phyloP scores from a whole-genome alignment of 2,329 filamentous ascomycete species.

The Penicillium sp. region DNA sequence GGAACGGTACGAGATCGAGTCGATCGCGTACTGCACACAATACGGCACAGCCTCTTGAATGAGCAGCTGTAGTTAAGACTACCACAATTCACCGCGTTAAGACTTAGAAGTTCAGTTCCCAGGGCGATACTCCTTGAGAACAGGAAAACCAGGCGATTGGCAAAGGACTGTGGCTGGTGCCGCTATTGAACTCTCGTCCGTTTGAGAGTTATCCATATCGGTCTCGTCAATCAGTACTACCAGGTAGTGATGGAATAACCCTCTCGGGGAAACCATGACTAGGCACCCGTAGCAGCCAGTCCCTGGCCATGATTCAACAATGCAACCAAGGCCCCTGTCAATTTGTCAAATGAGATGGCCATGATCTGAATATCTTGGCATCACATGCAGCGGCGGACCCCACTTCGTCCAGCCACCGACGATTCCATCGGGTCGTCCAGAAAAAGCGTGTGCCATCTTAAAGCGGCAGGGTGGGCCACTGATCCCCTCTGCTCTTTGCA shows the following conservation, averaged over 20 bases:
- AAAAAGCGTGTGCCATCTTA: neutral
- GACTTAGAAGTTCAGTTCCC: neutral
- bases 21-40: neutral
- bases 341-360: neutral
- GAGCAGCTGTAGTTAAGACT: neutral
- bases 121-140: neutral
- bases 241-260: neutral
- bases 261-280: neutral
- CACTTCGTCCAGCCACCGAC: neutral
- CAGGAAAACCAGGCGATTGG: neutral
- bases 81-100: neutral
- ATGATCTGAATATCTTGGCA: neutral
- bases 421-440: neutral
- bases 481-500: neutral
- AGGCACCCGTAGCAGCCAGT: neutral
- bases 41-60: neutral
- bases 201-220: neutral
- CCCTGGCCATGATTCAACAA: neutral
- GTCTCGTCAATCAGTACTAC: neutral
- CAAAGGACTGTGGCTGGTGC: neutral
- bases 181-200: neutral
- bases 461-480: constrained; percentile 6
- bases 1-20: neutral
- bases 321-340: neutral
- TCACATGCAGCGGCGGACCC: constrained; percentile 17